phyloP scores from a whole-genome alignment of 2,329 filamentous ascomycete species.

The Diaporthe ilicicola region DNA sequence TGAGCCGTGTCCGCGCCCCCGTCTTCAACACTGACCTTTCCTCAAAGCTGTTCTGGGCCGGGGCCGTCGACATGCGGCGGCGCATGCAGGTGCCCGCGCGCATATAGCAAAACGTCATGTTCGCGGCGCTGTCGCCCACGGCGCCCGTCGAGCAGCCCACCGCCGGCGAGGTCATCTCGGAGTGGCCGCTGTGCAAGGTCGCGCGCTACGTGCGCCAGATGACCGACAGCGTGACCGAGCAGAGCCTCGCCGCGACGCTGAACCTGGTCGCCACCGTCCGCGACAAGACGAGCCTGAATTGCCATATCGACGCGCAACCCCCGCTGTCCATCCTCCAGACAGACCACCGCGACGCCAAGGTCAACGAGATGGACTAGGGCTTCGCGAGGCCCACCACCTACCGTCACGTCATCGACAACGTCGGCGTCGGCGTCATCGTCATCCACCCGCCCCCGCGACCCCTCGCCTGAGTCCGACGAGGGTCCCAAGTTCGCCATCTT shows the following conservation, averaged over 20 bases:
- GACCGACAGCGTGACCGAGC: slow-evolving; percentile 46
- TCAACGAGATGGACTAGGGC: slow-evolving; percentile 45
- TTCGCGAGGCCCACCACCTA: slow-evolving; percentile 45
- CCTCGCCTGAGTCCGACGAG: slow-evolving; percentile 43
- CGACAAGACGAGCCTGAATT: slow-evolving; percentile 47
- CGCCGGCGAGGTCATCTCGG: slow-evolving; percentile 45
- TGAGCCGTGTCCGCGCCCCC: slow-evolving; percentile 45
- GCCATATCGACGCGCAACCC: slow-evolving; percentile 46
- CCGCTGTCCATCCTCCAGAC: slow-evolving; percentile 47
- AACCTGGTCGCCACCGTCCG: slow-evolving; percentile 44
- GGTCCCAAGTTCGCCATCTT: slow-evolving; percentile 46
- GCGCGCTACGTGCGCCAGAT: slow-evolving; percentile 48
- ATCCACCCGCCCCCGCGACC: slow-evolving; percentile 44
- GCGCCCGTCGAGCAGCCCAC: slow-evolving; percentile 42
- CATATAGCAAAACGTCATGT: slow-evolving; percentile 48
- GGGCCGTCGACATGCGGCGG: slow-evolving; percentile 50
- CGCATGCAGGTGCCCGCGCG: slow-evolving; percentile 46
- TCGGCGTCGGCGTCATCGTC: slow-evolving; percentile 41
- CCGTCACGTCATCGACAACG: slow-evolving; percentile 43
- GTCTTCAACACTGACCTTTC: slow-evolving; percentile 44
- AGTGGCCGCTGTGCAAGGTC: slow-evolving; percentile 45
- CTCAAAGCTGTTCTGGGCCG: slow-evolving; percentile 43
- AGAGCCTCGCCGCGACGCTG: slow-evolving; percentile 42
- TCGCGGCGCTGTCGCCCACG: slow-evolving; percentile 38
- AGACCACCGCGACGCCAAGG: slow-evolving; percentile 45